phyloP scores from a whole-genome alignment of 1,284 basidiomycete genomes.

The Pseudozyma tsukubaensis region DNA sequence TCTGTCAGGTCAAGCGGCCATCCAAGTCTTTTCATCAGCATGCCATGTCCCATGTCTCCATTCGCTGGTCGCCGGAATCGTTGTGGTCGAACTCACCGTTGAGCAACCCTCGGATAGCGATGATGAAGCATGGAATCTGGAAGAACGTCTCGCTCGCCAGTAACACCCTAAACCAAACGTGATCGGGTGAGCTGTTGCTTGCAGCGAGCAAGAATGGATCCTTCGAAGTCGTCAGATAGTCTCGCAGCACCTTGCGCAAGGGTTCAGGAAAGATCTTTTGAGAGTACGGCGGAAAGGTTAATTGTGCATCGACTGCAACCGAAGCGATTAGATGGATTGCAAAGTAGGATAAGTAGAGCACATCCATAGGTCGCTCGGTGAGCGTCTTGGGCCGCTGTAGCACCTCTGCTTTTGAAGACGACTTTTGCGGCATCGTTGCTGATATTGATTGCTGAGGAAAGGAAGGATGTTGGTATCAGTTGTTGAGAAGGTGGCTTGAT shows the following conservation, averaged over 20 bases:
- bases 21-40: background rate
- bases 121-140: slow-evolving; percentile 51
- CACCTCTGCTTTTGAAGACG: background rate
- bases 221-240: slow-evolving; percentile 40
- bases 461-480: no score
- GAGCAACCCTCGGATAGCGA: slow-evolving; percentile 36
- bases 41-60: no score
- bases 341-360: slow-evolving; percentile 52
- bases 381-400: slow-evolving; percentile 7
- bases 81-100: slow-evolving; percentile 38
- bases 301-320: slow-evolving; percentile 50
- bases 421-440: slow-evolving; percentile 1
- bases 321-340: slow-evolving; percentile 50
- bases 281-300: slow-evolving; percentile 46
- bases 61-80: background rate
- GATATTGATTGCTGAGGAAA: no score
- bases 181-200: slow-evolving; percentile 11
- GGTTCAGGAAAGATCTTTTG: slow-evolving; percentile 37
- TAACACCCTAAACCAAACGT: slow-evolving; percentile 53
- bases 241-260: slow-evolving; percentile 32
- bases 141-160: slow-evolving; percentile 47
- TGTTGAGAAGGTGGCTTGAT: no score
- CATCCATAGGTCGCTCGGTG: slow-evolving; percentile 31
- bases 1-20: slow-evolving; percentile 20
- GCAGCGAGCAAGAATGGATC: slow-evolving; percentile 51